phyloP scores from a whole-genome alignment of 2,329 filamentous ascomycete genomes.

The Epicoccum nigrum region DNA sequence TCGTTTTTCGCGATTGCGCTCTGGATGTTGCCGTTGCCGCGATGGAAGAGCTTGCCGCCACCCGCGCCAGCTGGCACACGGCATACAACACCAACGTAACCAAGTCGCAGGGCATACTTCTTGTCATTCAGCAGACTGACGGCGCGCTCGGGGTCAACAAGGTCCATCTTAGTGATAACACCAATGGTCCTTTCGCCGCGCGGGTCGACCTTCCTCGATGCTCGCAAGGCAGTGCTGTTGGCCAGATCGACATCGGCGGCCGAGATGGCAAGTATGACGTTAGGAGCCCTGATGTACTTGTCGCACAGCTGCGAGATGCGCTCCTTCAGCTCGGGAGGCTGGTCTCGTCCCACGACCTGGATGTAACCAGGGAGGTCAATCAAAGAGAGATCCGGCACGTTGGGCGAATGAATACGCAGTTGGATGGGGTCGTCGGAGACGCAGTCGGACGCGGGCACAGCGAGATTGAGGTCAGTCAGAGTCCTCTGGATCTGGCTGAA shows the following conservation, averaged over 20 bases:
- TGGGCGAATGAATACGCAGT: slow-evolving; percentile 91
- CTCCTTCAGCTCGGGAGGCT: slow-evolving; percentile 88
- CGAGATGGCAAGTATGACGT: slow-evolving; percentile 95
- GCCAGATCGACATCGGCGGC: slow-evolving; percentile 96
- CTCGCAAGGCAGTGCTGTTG: slow-evolving; percentile 90
- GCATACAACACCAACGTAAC: slow-evolving; percentile 94
- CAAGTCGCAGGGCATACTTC: slow-evolving; percentile 92
- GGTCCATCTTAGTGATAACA: slow-evolving; percentile 99
- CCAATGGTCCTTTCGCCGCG: slow-evolving; percentile 95
- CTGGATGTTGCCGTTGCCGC: slow-evolving; percentile 79
- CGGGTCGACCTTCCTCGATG: slow-evolving; percentile 89
- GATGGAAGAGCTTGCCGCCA: slow-evolving; percentile 76
- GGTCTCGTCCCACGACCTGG: slow-evolving; percentile 89
- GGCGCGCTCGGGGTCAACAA: slow-evolving; percentile 84
- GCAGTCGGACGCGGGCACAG: slow-evolving; percentile 88
- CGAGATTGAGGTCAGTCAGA: slow-evolving; percentile 90
- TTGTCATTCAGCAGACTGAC: slow-evolving; percentile 80
- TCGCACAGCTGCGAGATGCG: slow-evolving; percentile 97
- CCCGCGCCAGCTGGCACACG: slow-evolving; percentile 70
- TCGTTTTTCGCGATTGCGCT: slow-evolving; percentile 87
- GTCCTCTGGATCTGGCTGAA: slow-evolving; percentile 92
- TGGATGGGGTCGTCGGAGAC: slow-evolving; percentile 97
- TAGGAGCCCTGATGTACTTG: slow-evolving; percentile 96
- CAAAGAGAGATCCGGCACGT: slow-evolving; percentile 91
- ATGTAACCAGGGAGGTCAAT: slow-evolving; percentile 98